These are phyloP conservation scores for Ambispora gerdemannii DNA, from an alignment of 192 early-diverging fungal genomes.

Conservation along the genomic window DNA sequence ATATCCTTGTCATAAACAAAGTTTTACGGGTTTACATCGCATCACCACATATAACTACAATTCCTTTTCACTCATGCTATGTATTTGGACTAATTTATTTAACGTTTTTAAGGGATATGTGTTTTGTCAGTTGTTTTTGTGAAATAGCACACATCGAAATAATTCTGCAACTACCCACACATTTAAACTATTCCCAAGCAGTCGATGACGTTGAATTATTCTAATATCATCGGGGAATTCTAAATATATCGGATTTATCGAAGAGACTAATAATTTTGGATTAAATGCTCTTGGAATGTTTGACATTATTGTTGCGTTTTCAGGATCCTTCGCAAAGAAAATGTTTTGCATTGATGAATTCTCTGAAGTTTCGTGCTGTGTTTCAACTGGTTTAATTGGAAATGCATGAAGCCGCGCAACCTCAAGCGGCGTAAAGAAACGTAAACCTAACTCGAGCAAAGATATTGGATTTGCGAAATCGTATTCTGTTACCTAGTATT, in stretches of 20 bases:
- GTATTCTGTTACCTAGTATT: constrained; percentile 44
- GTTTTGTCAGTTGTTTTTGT: too few relatives aligned
- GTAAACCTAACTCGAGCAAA: constrained; percentile 64
- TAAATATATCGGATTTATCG: constrained; percentile 37
- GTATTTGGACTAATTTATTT: too few relatives aligned
- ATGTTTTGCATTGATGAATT: neutral
- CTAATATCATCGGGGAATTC: constrained; percentile 65
- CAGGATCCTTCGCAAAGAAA: neutral
- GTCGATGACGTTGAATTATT: constrained; percentile 63
- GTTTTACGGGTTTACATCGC: too few relatives aligned
- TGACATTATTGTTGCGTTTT: constrained; percentile 19
- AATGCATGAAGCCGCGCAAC: constrained; percentile 81
- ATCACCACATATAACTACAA: too few relatives aligned
- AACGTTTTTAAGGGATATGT: too few relatives aligned
- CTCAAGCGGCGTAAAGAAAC: constrained; percentile 82
- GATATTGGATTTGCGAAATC: constrained; percentile 63
- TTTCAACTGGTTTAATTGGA: constrained; percentile 42
- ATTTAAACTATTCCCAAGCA: constrained; percentile 89
- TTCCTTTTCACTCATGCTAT: too few relatives aligned
- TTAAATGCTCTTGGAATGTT: constrained; percentile 36
- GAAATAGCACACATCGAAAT: constrained; percentile 64
- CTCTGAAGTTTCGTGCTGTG: neutral
- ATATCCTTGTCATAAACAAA: too few relatives aligned
- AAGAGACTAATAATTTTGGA: constrained; percentile 51
- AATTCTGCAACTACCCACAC: constrained; percentile 77